A percentile compares a stretch with the other conserved stretches of the same genome.
phyloP scores from a whole-genome alignment of 1,284 basidiomycete genomes.

The Takashimella tepidaria region DNA sequence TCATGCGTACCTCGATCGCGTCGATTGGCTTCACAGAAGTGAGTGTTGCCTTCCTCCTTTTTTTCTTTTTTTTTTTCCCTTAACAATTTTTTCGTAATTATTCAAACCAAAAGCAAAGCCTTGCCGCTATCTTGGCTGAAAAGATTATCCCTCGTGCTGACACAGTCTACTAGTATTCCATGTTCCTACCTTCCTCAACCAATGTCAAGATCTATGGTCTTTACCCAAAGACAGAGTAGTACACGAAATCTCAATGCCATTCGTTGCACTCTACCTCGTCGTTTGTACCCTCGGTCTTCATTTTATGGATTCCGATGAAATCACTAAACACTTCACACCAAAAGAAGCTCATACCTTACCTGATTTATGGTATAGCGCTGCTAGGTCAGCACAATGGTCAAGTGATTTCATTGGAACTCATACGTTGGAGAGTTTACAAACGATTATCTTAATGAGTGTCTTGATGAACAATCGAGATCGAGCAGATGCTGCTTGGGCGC shows the following conservation, averaged over 20 bases:
- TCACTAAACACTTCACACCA: conserved; percentile 36
- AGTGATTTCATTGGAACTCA: conserved; percentile 47
- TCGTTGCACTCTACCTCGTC: conserved; percentile 44
- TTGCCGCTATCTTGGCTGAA: too few relatives aligned
- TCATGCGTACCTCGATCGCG: conserved; percentile 41
- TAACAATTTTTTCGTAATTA: too few relatives aligned
- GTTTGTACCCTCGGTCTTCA: conserved; percentile 46
- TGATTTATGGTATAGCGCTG: conserved; percentile 43
- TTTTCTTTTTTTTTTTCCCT: too few relatives aligned
- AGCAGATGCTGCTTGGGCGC: conserved; percentile 47
- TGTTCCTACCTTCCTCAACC: conserved; percentile 44
- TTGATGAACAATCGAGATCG: conserved; percentile 49
- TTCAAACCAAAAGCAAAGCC: too few relatives aligned
- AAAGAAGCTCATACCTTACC: conserved; percentile 40
- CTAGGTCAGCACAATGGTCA: conserved; percentile 39
- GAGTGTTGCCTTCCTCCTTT: too few relatives aligned
- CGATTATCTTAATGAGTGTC: conserved; percentile 42
- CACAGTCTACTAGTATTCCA: conserved; percentile 33
- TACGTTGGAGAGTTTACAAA: conserved; percentile 45
- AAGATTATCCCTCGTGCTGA: background rate
- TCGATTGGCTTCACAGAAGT: conserved; percentile 50
- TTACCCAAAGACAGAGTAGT: conserved; percentile 38
- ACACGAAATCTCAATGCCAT: conserved; percentile 45
- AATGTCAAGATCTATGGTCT: conserved; percentile 47
- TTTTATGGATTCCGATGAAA: conserved; percentile 45